A percentile compares a stretch with the other conserved stretches of the same genome.
Evolutionary conservation across 2,329 filamentous ascomycete species (phyloP).

Genomic region (Coniochaeta prunicola): DNA sequence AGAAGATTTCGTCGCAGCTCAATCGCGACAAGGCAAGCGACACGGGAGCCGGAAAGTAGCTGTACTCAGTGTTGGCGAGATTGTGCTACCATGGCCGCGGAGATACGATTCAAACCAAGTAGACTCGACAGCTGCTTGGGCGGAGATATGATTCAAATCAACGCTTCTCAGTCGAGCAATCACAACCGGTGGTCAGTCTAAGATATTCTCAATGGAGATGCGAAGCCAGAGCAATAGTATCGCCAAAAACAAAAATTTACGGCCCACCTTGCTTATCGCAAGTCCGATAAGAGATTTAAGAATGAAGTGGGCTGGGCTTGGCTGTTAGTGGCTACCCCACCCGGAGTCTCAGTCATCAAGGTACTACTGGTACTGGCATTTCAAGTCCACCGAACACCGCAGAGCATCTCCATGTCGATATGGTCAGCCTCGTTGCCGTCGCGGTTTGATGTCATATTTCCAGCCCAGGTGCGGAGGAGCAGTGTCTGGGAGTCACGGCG

Average conservation of each 20-base stretch:
- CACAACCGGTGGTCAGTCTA: neutral
- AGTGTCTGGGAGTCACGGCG: too few species aligned
- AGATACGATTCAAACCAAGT: too few species aligned
- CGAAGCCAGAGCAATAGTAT: neutral
- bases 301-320: neutral
- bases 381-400: too few species aligned
- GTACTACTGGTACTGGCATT: too few species aligned
- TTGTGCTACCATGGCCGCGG: neutral
- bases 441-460: too few species aligned
- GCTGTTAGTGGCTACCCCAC: slow-evolving; percentile 4
- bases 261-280: slow-evolving; percentile 1
- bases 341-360: neutral
- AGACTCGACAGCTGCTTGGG: too few species aligned
- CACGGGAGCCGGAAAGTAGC: neutral
- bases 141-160: neutral
- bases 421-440: too few species aligned
- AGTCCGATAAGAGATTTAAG: neutral
- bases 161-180: neutral
- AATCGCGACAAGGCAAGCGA: neutral
- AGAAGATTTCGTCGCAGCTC: neutral
- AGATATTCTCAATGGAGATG: neutral
- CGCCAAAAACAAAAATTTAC: slow-evolving; percentile 3
- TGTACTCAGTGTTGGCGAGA: neutral
- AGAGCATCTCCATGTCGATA: too few species aligned
- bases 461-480: too few species aligned